These are phyloP conservation scores for Podaxis carcinomalis DNA, from an alignment of 768 basidiomycete genomes.

Conservation along the genomic window DNA sequence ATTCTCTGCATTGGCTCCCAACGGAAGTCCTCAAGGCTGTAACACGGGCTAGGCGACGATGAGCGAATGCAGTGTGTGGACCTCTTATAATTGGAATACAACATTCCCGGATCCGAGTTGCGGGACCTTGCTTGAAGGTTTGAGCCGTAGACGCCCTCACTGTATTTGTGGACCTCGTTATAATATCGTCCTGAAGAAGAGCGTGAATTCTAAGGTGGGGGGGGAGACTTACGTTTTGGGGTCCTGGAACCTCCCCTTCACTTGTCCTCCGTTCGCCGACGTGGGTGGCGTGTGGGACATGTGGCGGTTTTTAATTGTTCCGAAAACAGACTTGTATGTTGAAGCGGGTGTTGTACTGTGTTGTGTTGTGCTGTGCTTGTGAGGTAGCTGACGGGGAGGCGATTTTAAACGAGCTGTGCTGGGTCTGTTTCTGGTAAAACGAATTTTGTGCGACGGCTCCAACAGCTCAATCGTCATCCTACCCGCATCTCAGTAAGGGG, in stretches of 20 bases:
- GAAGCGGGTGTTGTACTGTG: neutral
- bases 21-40: slow-evolving; percentile 1
- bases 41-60: slow-evolving; percentile 1
- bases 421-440: neutral
- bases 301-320: neutral
- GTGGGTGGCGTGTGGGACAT: neutral
- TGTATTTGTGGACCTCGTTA: neutral
- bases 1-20: slow-evolving; percentile 1
- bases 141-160: neutral
- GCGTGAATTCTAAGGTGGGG: neutral
- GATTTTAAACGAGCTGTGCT: neutral
- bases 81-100: neutral
- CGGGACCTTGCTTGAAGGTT: neutral
- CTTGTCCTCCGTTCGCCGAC: slow-evolving; percentile 5
- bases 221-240: neutral
- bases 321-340: neutral
- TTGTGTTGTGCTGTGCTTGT: neutral
- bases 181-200: neutral
- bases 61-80: neutral
- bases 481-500: no score
- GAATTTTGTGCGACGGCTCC: neutral
- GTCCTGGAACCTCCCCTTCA: neutral
- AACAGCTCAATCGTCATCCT: neutral
- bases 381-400: neutral
- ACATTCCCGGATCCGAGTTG: neutral